Evolutionary conservation across 2,329 filamentous ascomycete genomes (phyloP).

Genomic region (Waltergamsia citrina): DNA sequence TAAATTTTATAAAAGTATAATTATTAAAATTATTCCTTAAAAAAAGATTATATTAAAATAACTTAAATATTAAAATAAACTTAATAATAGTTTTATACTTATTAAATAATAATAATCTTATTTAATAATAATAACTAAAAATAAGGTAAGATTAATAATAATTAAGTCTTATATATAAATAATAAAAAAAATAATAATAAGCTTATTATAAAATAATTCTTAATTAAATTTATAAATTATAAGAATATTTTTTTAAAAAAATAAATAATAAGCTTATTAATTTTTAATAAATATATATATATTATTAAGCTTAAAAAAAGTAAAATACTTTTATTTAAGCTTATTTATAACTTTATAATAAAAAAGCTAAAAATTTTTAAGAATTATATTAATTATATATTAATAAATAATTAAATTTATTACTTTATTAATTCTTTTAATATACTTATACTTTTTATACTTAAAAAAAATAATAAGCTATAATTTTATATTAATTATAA

Average conservation of each 20-base stretch:
- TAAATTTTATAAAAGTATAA: neutral
- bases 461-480: constrained; percentile 1
- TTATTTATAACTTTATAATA: no score
- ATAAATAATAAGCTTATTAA: constrained; percentile 2
- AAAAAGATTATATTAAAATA: neutral
- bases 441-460: constrained; percentile 2
- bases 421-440: constrained; percentile 2
- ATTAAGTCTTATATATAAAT: constrained; percentile 1
- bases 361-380: no score
- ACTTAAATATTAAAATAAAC: constrained; percentile 1
- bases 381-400: neutral
- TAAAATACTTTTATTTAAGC: neutral
- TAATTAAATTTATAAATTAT: no score
- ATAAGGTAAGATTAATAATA: constrained; percentile 1
- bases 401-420: no score
- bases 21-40: no score
- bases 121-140: constrained; percentile 4
- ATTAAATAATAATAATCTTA: no score
- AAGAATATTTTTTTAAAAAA: no score
- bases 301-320: neutral
- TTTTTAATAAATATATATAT: constrained; percentile 1
- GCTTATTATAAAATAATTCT: no score
- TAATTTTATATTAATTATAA: neutral
- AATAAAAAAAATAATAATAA: constrained; percentile 3
- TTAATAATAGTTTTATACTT: neutral